Percentiles rank a stretch among this genome's conserved stretches.
phyloP scores from a whole-genome alignment of 495 filamentous ascomycete species.

The Xylaria palmicola region DNA sequence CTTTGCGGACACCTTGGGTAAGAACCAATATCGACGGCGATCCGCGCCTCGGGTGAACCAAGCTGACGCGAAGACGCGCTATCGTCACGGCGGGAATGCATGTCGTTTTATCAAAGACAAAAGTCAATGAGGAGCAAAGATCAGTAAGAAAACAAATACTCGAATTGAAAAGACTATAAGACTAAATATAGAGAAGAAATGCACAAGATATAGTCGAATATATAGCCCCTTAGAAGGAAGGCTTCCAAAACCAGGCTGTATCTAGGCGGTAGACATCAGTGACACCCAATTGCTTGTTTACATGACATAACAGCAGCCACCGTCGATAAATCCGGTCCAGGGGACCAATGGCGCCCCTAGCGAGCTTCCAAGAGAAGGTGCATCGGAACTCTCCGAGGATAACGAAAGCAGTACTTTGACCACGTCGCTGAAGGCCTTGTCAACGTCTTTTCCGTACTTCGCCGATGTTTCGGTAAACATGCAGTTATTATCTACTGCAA shows the following conservation, averaged over 20 bases:
- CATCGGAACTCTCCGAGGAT: not conserved
- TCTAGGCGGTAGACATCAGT: not conserved
- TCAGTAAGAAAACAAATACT: not conserved
- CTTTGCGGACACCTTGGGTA: too few relatives aligned
- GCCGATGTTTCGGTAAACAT: not conserved
- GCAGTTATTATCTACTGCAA: not conserved
- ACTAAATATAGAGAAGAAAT: not conserved
- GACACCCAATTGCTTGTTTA: not conserved
- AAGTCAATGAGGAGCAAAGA: not conserved
- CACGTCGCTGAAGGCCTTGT: constrained; percentile 78
- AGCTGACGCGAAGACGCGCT: not conserved
- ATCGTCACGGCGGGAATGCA: not conserved
- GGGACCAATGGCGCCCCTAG: not conserved
- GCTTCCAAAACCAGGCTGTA: not conserved
- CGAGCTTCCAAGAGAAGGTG: not conserved
- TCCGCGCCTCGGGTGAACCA: not conserved
- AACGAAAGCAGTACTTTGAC: constrained; percentile 57
- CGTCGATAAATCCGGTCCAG: not conserved
- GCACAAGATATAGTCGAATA: not conserved
- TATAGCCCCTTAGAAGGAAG: not conserved
- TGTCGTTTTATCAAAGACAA: too few relatives aligned
- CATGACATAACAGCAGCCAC: not conserved
- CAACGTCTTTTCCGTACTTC: constrained; percentile 65
- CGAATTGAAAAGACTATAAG: not conserved
- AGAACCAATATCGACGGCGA: too few relatives aligned